Base-by-base conservation (phyloP, 2,329 filamentous ascomycete genomes). In the Aspergillus fijiensis region DNA sequence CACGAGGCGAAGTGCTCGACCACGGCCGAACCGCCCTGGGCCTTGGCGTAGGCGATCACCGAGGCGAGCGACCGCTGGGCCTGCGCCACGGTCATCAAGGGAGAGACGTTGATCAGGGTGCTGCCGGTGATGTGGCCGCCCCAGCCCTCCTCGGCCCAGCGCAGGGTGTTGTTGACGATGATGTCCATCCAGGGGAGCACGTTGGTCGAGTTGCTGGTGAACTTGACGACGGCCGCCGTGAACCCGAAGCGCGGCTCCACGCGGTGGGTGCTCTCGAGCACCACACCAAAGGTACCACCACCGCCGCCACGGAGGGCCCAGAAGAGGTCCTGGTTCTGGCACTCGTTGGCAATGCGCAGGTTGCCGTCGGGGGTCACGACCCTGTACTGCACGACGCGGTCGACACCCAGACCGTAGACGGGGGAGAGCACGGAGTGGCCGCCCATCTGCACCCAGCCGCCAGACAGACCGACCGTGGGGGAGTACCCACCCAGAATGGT, bases 361-460 rank as follows among this genome's bases (percentile, higher is more conserved):
- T 60, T 33, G 14, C 64, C 63, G 23, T 65, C 61, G 4, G 64
- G 67, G 7, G 60, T 67, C 45, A 74, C 69, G 2, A 73, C 51
- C 59, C 67, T 69, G 59, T 69, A 71, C 55, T 73, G 59, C 12
- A 67, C 60, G 10, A 73, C 70, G 1, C 70, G 70, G 54, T 73
- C 71, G 9, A 60, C 65, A 16, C 65, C 72, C 5, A 74, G 60
- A 2, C 72, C 71, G 51, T 68, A 70, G 5, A 67, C 67, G 0
- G 68, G 69, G 2, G 68, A 67, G 10, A 74, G 60, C 6, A 72
- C 63, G 21, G 66, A 67, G 50, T 74, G 72, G 2, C 72, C 72
- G 10, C 70, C 72, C 3, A 63, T 68, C 25, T 67, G 70, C 2
- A 71, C 48, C 61, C 63, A 74, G 10, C 72, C 72, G 4, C 72